Base-by-base conservation (phyloP, 2,329 filamentous ascomycete species). In the Botryotinia narcissicola region DNA sequence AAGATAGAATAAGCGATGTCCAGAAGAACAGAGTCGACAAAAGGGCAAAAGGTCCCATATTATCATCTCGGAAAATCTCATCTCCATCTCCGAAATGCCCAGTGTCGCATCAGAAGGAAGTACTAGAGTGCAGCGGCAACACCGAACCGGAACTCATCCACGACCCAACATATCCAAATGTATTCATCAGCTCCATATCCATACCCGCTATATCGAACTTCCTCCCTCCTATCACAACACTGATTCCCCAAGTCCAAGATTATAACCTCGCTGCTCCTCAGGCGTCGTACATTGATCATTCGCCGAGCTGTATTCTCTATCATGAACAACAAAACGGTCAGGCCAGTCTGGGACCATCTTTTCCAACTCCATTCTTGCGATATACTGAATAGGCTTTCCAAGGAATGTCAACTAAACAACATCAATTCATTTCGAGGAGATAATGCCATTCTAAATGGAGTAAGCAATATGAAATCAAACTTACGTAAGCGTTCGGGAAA, bases 271-370 rank as follows among this genome's bases (percentile, higher is more conserved):
- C 32, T 37, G 44, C 9, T 29, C 3, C 51, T 1, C n/a, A 57
- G 14, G 18, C 6, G 14, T 16, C 6, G n/a, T 29, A 18, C 3
- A 18, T 4, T 9, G 14, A 29, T 29, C n/a, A 32, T 9, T 18
- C 0, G 8, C n/a, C 14, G 3, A 57, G n/a, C 25, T 57, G n/a
- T n/a, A 29, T 29, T 3, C 8, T 57, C 51, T 7, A 32, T 29
- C 25, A 16, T 29, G n/a, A 57, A 18, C 51, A 32, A 4, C 6
- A 29, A 29, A 29, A 18, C 9, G 51, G 18, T 57, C 14, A 57
- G 1, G 3, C n/a, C 6, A 18, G 14, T 32, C 0, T 57, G 4
- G 4, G n/a, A 2, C 18, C 7, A 0, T 3, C n/a, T 29, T 9
- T 32, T 2, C 18, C 14, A 29, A 57, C 3, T 57, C n/a, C n/a